phyloP scores from a whole-genome alignment of 2,329 filamentous ascomycete species.

The Didymella keratinophila region DNA sequence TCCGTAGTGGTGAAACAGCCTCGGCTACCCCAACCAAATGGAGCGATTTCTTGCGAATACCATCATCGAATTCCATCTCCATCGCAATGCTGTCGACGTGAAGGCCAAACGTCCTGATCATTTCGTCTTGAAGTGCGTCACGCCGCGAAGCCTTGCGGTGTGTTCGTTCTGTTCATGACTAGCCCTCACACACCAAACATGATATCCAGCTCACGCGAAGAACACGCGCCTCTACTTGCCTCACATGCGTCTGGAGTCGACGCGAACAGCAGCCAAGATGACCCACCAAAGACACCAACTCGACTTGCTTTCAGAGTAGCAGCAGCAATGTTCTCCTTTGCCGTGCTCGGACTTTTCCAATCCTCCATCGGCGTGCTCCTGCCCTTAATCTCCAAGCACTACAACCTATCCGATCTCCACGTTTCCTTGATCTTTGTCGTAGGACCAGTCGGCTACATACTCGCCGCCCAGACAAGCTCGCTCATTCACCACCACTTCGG shows the following conservation, averaged over 20 bases:
- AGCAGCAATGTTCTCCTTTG: slow-evolving; percentile 65
- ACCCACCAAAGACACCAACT: background rate
- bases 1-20: slow-evolving; percentile 1
- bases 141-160: background rate
- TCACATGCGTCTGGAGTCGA: too few relatives aligned
- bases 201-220: slow-evolving; percentile 1
- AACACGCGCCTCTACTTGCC: slow-evolving; percentile 11
- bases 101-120: background rate
- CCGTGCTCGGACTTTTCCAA: slow-evolving; percentile 59
- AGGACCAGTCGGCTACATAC: slow-evolving; percentile 55
- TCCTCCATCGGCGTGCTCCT: slow-evolving; percentile 47
- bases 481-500: slow-evolving; percentile 53
- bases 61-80: slow-evolving; percentile 2
- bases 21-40: slow-evolving; percentile 21
- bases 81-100: background rate
- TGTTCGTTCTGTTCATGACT: background rate
- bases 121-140: background rate
- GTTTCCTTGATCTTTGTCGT: slow-evolving; percentile 58
- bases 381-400: slow-evolving; percentile 50
- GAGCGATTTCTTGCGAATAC: slow-evolving; percentile 20
- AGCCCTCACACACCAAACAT: background rate
- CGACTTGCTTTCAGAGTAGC: slow-evolving; percentile 51
- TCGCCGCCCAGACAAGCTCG: slow-evolving; percentile 52
- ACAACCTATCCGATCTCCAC: slow-evolving; percentile 53
- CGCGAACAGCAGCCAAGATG: background rate